A percentile compares a stretch with the other conserved stretches of the same genome.
These are phyloP conservation scores for Geotrichum aggregatum DNA, from an alignment of 1,139 yeast genomes.

Conservation along the genomic window DNA sequence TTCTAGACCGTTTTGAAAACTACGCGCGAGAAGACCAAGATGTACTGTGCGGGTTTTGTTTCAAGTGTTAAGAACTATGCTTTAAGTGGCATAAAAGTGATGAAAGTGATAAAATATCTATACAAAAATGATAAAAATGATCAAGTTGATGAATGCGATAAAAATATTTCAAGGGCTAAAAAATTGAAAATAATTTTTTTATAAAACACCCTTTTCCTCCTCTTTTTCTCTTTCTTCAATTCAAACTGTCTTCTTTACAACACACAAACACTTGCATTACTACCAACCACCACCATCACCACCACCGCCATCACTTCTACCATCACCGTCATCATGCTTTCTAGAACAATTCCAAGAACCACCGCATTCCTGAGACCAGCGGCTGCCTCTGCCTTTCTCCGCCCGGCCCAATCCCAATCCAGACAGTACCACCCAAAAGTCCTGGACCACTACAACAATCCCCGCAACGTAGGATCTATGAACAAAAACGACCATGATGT, in stretches of 20 bases:
- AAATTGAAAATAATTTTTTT: not conserved
- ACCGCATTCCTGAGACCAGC: constrained; percentile 1
- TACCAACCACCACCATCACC: too few relatives aligned
- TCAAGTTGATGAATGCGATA: too few relatives aligned
- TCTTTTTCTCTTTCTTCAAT: not conserved
- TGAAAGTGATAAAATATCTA: too few relatives aligned
- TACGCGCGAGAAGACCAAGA: not conserved
- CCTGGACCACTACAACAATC: constrained; percentile 92
- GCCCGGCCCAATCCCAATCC: constrained; percentile 2
- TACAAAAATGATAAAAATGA: too few relatives aligned
- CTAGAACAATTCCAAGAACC: constrained; percentile 1
- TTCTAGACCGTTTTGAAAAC: not conserved
- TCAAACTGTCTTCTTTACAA: not conserved
- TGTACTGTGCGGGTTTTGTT: not conserved
- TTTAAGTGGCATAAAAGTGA: too few relatives aligned
- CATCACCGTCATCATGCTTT: not conserved
- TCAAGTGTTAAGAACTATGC: too few relatives aligned
- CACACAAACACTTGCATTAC: too few relatives aligned
- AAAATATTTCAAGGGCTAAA: not conserved
- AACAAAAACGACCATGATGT: constrained; percentile 72
- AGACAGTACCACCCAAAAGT: constrained; percentile 39
- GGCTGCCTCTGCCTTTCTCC: not conserved
- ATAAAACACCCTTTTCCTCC: not conserved
- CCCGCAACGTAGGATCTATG: constrained; percentile 91
- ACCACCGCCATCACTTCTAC: not conserved